Conservation (phyloP, 345 rosid genomes). For the Heritiera littoralis region DNA sequence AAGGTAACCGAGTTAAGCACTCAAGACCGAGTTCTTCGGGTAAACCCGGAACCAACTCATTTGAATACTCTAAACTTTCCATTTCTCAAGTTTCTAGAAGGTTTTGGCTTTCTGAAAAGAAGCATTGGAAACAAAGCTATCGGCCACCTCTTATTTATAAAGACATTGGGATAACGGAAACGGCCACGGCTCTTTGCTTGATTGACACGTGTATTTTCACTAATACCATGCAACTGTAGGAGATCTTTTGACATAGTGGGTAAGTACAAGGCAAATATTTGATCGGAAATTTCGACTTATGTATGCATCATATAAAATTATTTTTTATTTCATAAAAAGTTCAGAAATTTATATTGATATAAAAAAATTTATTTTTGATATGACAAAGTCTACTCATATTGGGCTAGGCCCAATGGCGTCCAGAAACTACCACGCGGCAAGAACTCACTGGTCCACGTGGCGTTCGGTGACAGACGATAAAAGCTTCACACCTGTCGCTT, state of each 20-base stretch:
- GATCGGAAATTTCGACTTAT: no score
- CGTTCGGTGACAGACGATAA: no score
- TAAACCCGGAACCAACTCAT: slow-evolving; percentile 49
- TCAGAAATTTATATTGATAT: no score
- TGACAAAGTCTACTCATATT: no score
- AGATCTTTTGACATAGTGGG: neutral
- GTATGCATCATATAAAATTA: no score
- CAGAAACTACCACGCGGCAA: no score
- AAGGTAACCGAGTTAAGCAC: slow-evolving; percentile 54
- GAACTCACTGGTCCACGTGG: no score
- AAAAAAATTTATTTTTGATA: no score
- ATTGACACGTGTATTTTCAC: slow-evolving; percentile 14
- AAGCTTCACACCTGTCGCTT: no score
- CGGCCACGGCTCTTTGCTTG: neutral
- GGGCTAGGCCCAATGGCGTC: no score
- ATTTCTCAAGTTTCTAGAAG: slow-evolving; percentile 24
- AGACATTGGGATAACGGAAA: slow-evolving; percentile 13
- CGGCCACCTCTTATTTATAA: neutral
- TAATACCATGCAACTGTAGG: neutral
- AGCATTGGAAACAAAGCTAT: neutral
- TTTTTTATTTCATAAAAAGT: no score
- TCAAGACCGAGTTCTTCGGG: slow-evolving; percentile 60
- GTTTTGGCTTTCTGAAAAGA: neutral
- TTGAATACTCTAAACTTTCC: slow-evolving; percentile 22
- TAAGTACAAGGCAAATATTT: no score